phyloP scores from a whole-genome alignment of 1,284 basidiomycete genomes.

The Microbotryum intermedium region DNA sequence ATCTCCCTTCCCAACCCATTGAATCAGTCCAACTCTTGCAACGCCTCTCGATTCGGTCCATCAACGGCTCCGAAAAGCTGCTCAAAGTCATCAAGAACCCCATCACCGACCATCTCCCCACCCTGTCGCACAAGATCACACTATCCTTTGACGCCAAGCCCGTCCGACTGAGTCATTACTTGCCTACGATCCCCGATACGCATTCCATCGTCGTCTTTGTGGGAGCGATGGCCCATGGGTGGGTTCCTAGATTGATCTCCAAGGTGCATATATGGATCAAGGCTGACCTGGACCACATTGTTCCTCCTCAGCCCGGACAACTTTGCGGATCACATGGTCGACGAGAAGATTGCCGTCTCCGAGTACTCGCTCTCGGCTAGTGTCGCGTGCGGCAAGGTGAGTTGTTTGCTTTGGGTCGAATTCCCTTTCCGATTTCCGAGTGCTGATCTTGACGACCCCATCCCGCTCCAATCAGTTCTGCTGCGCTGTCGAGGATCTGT shows the following conservation, averaged over 20 bases:
- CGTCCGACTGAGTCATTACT: constrained; percentile 69
- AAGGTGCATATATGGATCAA: too few relatives aligned
- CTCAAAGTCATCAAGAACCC: constrained; percentile 99
- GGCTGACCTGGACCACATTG: not conserved
- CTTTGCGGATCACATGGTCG: constrained; percentile 93
- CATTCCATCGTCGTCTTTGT: constrained; percentile 92
- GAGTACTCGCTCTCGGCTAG: constrained; percentile 83
- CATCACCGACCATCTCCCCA: constrained; percentile 86
- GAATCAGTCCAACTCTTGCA: constrained; percentile 85
- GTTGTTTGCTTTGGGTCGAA: constrained; percentile 31
- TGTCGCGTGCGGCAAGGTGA: constrained; percentile 86
- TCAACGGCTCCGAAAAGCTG: constrained; percentile 92
- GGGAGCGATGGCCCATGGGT: constrained; percentile 90
- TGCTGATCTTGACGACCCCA: not conserved
- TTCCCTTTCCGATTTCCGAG: not conserved
- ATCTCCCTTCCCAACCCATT: constrained; percentile 1
- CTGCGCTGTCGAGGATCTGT: constrained; percentile 49
- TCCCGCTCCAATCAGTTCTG: constrained; percentile 48
- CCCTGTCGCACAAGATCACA: constrained; percentile 92
- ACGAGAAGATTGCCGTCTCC: constrained; percentile 95
- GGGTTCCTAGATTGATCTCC: constrained; percentile 18
- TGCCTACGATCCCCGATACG: constrained; percentile 70
- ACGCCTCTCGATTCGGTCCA: constrained; percentile 87
- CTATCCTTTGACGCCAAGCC: constrained; percentile 86
- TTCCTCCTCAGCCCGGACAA: constrained; percentile 60